phyloP scores from a whole-genome alignment of 495 filamentous ascomycete species.

The Talaromyces stipitatus region DNA sequence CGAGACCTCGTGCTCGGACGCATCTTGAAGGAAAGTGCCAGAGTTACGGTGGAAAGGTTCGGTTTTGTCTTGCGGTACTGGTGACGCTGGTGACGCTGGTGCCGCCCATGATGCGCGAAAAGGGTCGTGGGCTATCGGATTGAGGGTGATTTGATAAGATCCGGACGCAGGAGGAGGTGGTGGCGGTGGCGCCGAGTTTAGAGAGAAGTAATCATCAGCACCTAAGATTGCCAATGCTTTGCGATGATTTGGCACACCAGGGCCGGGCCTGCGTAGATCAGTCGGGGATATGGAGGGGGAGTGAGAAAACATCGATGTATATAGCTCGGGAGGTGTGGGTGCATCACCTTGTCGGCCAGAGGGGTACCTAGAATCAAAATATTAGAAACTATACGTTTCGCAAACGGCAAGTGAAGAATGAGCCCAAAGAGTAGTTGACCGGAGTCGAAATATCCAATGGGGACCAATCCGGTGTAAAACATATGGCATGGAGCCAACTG shows the following conservation, averaged over 20 bases:
- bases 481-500: neutral
- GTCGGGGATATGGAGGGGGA: constrained; percentile 39
- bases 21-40: constrained; percentile 37
- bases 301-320: constrained; percentile 32
- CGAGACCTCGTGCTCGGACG: constrained; percentile 41
- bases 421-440: neutral
- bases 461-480: neutral
- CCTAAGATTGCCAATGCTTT: constrained; percentile 31
- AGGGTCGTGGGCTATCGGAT: constrained; percentile 25
- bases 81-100: constrained; percentile 12
- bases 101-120: constrained; percentile 28
- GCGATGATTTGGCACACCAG: constrained; percentile 30
- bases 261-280: constrained; percentile 36
- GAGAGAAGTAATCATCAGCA: constrained; percentile 17
- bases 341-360: constrained; percentile 2
- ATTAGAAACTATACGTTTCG: neutral
- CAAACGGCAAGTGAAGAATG: neutral
- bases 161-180: constrained; percentile 17
- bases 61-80: neutral
- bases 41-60: constrained; percentile 24
- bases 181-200: constrained; percentile 11
- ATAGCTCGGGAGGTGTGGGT: constrained; percentile 17
- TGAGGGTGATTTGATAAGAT: constrained; percentile 21
- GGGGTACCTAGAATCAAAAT: constrained; percentile 19
- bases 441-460: neutral